Evolutionary conservation across 192 early-diverging fungal species (phyloP), one percentile per base, ranked within the genome.

Genomic region (Coemansia sp.): DNA sequence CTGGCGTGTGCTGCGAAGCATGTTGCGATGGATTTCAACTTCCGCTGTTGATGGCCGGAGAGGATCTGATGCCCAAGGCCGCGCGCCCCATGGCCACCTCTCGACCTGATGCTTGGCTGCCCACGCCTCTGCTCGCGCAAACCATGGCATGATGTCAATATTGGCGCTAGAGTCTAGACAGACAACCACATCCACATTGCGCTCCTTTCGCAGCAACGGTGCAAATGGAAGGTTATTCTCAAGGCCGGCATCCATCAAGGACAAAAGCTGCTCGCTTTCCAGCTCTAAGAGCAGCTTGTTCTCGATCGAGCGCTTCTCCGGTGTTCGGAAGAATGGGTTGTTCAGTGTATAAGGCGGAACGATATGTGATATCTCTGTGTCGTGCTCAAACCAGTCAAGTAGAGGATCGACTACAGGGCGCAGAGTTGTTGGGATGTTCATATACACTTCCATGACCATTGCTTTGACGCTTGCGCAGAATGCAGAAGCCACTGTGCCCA

Each of bases 161-260:
- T 90, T 86, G 8, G 86, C 89, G 64, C 88, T 89, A 28, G 87
- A 75, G 71, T 94, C 93, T 29, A 94, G 80, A 18, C 87, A 87
- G 20, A 94, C 57, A 10, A 92, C 83, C 30, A 91, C 77, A 72
- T 94, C 93, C 2, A 92, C 86, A 20, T 81, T 60, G 10, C 93
- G 84, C 16, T 86, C 88, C 3, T 84, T 77, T 6, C 89, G 72
- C 26, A 89, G 64, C 18, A 94, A 63, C 20, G 91, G 88, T 25
- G 91, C 89, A 42, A 94, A 84, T 0, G 93, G 90, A 39, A 91
- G 74, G 68, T 94, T 93, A 70, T 94, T 94, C 48, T 91, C 86
- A 74, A 89, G 83, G 8, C 90, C 92, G 16, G 90, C 91, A 72
- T 94, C 92, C 77, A 89, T 89, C 42, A 92, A 68, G 25, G 84